These are phyloP conservation scores for Huntiella bhutanensis DNA, from an alignment of 2,329 filamentous ascomycete genomes.

Conservation along the genomic window DNA sequence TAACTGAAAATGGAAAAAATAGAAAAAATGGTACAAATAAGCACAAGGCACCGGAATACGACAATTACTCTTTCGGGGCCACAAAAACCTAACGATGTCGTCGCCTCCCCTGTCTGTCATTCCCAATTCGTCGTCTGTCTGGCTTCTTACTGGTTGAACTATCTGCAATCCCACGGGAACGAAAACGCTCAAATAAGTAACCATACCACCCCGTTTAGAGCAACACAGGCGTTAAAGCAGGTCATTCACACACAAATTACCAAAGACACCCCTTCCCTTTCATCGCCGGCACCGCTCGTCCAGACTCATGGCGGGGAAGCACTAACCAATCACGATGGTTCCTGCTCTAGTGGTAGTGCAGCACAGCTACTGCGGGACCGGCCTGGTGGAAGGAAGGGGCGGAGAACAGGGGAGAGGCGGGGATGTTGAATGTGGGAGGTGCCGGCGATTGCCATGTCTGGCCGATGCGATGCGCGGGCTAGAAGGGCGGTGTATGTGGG, in stretches of 20 bases:
- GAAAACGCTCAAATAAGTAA: too few species aligned
- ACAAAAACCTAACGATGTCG: too few species aligned
- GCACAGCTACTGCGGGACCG: not conserved
- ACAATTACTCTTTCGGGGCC: too few species aligned
- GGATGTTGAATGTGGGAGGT: too few species aligned
- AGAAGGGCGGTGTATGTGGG: too few species aligned
- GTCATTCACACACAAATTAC: not conserved
- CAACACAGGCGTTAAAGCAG: too few species aligned
- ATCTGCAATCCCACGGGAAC: not conserved
- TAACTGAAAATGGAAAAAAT: too few species aligned
- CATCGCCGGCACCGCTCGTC: not conserved
- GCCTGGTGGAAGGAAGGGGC: not conserved
- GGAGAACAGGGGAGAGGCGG: not conserved
- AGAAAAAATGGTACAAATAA: too few species aligned
- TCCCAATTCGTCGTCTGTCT: not conserved
- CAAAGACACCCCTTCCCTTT: not conserved
- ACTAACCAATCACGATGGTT: too few species aligned
- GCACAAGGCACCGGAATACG: too few species aligned
- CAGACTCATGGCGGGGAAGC: not conserved
- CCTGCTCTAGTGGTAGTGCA: too few species aligned
- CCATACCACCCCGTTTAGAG: too few species aligned
- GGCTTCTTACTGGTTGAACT: not conserved
- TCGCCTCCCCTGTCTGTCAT: not conserved
- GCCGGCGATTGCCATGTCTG: slow-evolving; percentile 1
- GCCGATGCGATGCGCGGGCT: not conserved